Base-by-base conservation (phyloP, 768 basidiomycete species). In the Tubosaeta sp. region DNA sequence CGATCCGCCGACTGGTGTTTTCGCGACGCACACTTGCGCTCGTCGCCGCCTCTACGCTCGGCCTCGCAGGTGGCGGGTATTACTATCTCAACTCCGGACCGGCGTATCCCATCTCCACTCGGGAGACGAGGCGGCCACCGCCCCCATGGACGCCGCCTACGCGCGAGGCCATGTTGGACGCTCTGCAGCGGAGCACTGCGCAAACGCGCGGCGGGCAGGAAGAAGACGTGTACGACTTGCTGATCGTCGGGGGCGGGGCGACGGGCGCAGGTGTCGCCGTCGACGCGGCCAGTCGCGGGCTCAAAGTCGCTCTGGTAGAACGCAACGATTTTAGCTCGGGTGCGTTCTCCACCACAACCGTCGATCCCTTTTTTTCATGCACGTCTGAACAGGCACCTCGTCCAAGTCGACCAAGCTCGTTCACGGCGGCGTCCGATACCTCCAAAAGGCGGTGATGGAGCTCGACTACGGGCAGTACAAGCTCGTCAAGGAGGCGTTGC, bases 321-420 rank as follows among this genome's bases (percentile, higher is more conserved):
- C 73, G 92, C 41, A 88, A 90, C 56, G 95, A 99, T 66, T 99
- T 95, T 56, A 81, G 84, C 59, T 80, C 90, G 21, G 94, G 92
- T 90, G 53, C 54, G 78, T 67, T 3, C 22, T 38, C 19, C 9
- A 29, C 21, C n/a, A 22, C 40, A n/a, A n/a, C 30, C 10, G 16
- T 14, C 32, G 22, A 6, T 31, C n/a, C n/a, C n/a, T n/a, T n/a
- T 25, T 6, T 13, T 24, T 19, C 16, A 36, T 8, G 29, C 19
- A 11, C 16, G 9, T 6, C 13, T 21, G 6, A 41, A 18, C 3
- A 91, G 92, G 94, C 16, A 96, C 95, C 0, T 95, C 92, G 0
- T 95, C 92, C 6, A 98, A 98, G 65, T 94, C 92, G 8, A 98
- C 96, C 1, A 98, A 99, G 68, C 85, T 99, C 46, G 95, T 99